Percentiles rank a stretch among this genome's conserved stretches.
These are phyloP conservation scores for Teunomyces barrocoloradensis DNA, from an alignment of 805 yeast genomes.

Conservation along the genomic window DNA sequence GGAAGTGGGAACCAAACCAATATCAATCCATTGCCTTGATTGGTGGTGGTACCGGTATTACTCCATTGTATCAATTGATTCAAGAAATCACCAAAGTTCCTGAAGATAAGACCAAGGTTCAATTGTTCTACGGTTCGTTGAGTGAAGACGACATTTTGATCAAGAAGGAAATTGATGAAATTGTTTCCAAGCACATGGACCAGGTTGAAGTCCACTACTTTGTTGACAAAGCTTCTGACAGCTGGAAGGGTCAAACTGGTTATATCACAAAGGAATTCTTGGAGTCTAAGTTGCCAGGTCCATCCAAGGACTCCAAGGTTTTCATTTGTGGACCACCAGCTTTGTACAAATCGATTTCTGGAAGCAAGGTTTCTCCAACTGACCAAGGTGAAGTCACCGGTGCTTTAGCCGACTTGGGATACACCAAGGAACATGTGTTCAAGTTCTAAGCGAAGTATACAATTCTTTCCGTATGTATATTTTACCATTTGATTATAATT, in stretches of 20 bases:
- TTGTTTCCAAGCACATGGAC: conserved; percentile 67
- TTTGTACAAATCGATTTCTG: conserved; percentile 83
- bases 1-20: conserved; percentile 86
- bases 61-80: conserved; percentile 88
- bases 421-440: conserved; percentile 80
- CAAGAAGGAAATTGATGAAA: conserved; percentile 69
- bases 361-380: conserved; percentile 75
- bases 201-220: conserved; percentile 78
- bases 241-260: conserved; percentile 63
- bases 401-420: conserved; percentile 83
- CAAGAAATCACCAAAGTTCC: conserved; percentile 77
- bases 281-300: conserved; percentile 56
- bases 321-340: conserved; percentile 97
- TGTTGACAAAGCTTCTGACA: conserved; percentile 59
- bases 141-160: conserved; percentile 78
- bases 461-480: too few species aligned
- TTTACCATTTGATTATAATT: too few species aligned
- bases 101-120: conserved; percentile 83
- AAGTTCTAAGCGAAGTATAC: conserved; percentile 55
- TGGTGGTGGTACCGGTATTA: conserved; percentile 97
- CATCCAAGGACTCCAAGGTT: conserved; percentile 59
- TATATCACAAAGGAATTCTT: conserved; percentile 76
- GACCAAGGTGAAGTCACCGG: conserved; percentile 97
- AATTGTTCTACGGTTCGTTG: conserved; percentile 76
- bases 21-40: conserved; percentile 76